Base-by-base conservation (phyloP, 305 asterid species). In the Ajuga reptans region DNA sequence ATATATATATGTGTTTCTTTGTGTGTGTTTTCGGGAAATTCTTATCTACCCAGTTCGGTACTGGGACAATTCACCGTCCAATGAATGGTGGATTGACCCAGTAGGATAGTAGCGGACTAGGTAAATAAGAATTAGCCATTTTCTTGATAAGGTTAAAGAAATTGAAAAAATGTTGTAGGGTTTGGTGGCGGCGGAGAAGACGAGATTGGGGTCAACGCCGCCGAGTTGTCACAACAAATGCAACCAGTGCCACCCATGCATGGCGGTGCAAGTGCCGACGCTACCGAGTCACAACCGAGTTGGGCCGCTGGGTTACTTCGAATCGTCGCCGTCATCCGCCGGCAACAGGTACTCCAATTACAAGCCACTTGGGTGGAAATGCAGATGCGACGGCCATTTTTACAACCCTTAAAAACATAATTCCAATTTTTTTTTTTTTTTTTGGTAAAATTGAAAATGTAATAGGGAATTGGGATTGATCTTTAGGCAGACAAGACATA, bases 321-420 rank as follows among this genome's bases (percentile, higher is more conserved):
- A 80, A 29, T 51, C 83, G 0, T 62, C 86, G 14, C 17, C 78
- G 0, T 74, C 86, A 1, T 21, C 77, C 0, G 77, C 73, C 55
- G 78, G 82, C 0, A 85, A 82, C 82, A 81, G 93, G 88, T 91
- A 91, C 86, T 87, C 98, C 29, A 89, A 91, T 83, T 91, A 91
- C 89, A 91, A 91, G 88, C 96, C 98, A 29, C 86, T 91, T 1
- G 96, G 95, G 0, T 91, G 98, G 98, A 91, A 91, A 75, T 89
- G 98, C 88, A 80, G 90, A 75, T 89, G 98, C 68, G 84, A 68
- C 21, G 90, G 86, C 76, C 88, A 86, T 59, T 79, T 89, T 43
- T 91, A 81, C 84, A 87, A 86, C 34, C 98, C 98, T 54, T 91
- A 56, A 73, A 41, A 41, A 59, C 27, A 31, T 31, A 31, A 31